Evolutionary conservation across 345 rosid species (phyloP).

Genomic region (Noccaea bulbosa): DNA sequence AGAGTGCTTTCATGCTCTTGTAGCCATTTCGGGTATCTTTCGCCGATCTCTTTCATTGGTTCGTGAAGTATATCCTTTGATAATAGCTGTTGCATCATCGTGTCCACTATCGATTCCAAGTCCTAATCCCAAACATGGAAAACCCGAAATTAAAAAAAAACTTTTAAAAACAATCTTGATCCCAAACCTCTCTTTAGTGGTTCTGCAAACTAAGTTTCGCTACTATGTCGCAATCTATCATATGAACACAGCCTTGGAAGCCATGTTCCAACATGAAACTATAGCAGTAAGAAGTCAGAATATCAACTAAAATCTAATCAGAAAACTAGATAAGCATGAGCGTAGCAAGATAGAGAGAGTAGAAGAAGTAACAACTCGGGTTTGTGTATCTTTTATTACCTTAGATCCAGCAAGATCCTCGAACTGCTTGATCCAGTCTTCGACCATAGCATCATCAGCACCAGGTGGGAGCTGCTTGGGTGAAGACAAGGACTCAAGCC

Average conservation of each 20-base stretch:
- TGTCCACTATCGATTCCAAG: conserved; percentile 92
- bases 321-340: background rate
- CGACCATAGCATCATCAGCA: conserved; percentile 79
- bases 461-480: conserved; percentile 42
- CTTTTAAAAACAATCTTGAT: background rate
- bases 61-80: conserved; percentile 96
- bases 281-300: no score
- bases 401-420: conserved; percentile 86
- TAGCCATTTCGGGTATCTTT: conserved; percentile 90
- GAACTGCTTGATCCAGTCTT: conserved; percentile 97
- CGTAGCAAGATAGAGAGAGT: background rate
- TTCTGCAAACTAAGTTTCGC: background rate
- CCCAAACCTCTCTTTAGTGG: background rate
- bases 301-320: background rate
- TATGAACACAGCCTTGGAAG: conserved; percentile 3
- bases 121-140: conserved; percentile 51
- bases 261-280: conserved; percentile 7
- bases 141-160: background rate
- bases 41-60: conserved; percentile 96
- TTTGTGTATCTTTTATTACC: conserved; percentile 44
- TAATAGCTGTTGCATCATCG: conserved; percentile 98
- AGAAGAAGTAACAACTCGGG: background rate
- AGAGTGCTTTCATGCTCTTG: conserved; percentile 70
- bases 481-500: conserved; percentile 73
- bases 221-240: background rate